Percentiles rank a stretch among this genome's conserved stretches.
Evolutionary conservation across 2,329 filamentous ascomycete species (phyloP).

Genomic region (Zasmidium angulare): DNA sequence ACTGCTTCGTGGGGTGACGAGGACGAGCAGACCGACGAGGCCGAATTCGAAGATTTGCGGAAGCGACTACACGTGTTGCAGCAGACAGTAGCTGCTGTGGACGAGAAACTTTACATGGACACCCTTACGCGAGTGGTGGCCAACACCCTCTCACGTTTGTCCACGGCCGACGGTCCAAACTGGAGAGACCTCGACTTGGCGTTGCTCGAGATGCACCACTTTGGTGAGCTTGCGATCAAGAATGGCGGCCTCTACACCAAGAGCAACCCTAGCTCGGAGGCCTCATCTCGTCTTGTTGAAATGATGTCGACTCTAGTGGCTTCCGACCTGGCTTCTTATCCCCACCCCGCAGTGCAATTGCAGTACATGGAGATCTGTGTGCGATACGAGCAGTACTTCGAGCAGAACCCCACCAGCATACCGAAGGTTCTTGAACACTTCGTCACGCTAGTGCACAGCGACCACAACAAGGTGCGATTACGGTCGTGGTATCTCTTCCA

Average conservation of each 20-base stretch:
- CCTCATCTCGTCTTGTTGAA: conserved; percentile 76
- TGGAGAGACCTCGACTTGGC: conserved; percentile 96
- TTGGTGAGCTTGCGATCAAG: conserved; percentile 89
- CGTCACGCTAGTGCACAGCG: conserved; percentile 83
- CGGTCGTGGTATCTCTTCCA: conserved; percentile 98
- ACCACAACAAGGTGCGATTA: conserved; percentile 80
- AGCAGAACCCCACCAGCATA: conserved; percentile 77
- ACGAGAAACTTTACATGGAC: conserved; percentile 84
- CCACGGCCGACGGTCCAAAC: conserved; percentile 72
- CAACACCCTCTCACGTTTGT: conserved; percentile 78
- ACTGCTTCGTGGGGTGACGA: conserved; percentile 91
- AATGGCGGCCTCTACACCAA: conserved; percentile 85
- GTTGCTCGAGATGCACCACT: conserved; percentile 90
- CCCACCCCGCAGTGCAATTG: conserved; percentile 86
- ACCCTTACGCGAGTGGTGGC: conserved; percentile 85
- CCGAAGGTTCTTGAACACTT: conserved; percentile 88
- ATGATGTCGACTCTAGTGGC: conserved; percentile 98
- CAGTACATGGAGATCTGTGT: conserved; percentile 99
- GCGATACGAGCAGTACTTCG: conserved; percentile 89
- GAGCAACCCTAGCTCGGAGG: conserved; percentile 74
- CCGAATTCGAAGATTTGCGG: conserved; percentile 92
- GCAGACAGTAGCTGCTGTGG: conserved; percentile 85
- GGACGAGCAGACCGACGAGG: conserved; percentile 93
- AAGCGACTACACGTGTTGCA: conserved; percentile 88
- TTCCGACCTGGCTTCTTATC: conserved; percentile 80